These are phyloP conservation scores for Chalciporus sphaerocephalus DNA, from an alignment of 768 basidiomycete species.

Conservation along the genomic window DNA sequence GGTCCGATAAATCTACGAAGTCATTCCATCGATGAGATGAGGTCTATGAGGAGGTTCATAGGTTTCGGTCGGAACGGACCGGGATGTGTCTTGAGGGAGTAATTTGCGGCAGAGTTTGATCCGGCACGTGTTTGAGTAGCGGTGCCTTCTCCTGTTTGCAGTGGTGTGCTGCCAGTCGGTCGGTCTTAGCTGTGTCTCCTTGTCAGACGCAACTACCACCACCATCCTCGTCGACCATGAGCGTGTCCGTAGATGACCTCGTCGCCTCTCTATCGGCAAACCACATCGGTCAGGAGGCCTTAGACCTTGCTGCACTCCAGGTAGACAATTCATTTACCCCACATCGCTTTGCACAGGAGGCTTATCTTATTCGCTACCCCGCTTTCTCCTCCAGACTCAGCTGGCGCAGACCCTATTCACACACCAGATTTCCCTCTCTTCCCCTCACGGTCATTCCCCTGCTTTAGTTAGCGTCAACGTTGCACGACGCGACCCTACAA, in stretches of 20 bases:
- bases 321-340: constrained; percentile 27
- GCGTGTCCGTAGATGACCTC: constrained; percentile 48
- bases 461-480: constrained; percentile 20
- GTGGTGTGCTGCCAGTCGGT: no score
- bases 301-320: constrained; percentile 46
- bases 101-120: no score
- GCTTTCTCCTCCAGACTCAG: constrained; percentile 35
- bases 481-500: constrained; percentile 29
- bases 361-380: constrained; percentile 15
- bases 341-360: constrained; percentile 8
- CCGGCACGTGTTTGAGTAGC: constrained; percentile 23
- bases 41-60: no score
- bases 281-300: constrained; percentile 53
- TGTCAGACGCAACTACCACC: neutral
- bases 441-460: constrained; percentile 12
- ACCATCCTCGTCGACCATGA: constrained; percentile 33
- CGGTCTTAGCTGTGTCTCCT: neutral
- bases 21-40: no score
- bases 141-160: constrained; percentile 14
- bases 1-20: no score
- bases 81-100: neutral
- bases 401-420: constrained; percentile 41
- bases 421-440: constrained; percentile 28
- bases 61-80: constrained; percentile 14
- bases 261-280: constrained; percentile 42